phyloP scores from a whole-genome alignment of 805 yeast species.

The Zygotorulaspora sp. region DNA sequence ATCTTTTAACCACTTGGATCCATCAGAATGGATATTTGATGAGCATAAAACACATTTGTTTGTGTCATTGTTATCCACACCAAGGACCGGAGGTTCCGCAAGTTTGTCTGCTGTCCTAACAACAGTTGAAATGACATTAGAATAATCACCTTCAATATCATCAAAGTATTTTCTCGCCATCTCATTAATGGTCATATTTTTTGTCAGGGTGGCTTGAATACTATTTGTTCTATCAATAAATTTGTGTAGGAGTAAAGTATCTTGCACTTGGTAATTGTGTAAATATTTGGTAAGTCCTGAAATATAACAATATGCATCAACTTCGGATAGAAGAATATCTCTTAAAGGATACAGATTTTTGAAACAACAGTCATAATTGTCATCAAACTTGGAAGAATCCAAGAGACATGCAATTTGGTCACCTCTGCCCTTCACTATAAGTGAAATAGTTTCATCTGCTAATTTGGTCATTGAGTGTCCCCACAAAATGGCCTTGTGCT shows the following conservation, averaged over 20 bases:
- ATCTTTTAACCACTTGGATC: slow-evolving; percentile 60
- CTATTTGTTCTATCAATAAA: slow-evolving; percentile 34
- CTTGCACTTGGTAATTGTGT: slow-evolving; percentile 18
- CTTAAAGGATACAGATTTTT: slow-evolving; percentile 65
- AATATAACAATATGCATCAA: slow-evolving; percentile 46
- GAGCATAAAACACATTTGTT: slow-evolving; percentile 55
- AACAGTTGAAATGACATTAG: slow-evolving; percentile 88
- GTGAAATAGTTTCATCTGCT: slow-evolving; percentile 73
- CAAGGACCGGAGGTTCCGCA: slow-evolving; percentile 40
- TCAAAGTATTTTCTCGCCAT: slow-evolving; percentile 68
- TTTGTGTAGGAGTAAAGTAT: slow-evolving; percentile 28
- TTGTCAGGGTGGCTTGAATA: slow-evolving; percentile 32
- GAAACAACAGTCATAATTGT: slow-evolving; percentile 33
- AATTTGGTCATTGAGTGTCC: slow-evolving; percentile 79
- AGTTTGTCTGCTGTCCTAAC: slow-evolving; percentile 83
- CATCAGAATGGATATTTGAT: slow-evolving; percentile 48
- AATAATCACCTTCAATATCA: slow-evolving; percentile 69
- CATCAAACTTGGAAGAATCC: slow-evolving; percentile 40
- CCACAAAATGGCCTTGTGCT: slow-evolving; percentile 54
- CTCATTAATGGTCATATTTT: slow-evolving; percentile 77
- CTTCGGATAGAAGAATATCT: slow-evolving; percentile 68
- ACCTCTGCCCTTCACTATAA: slow-evolving; percentile 86
- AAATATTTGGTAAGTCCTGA: slow-evolving; percentile 37
- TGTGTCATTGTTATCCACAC: slow-evolving; percentile 8
- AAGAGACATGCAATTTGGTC: slow-evolving; percentile 51